Evolutionary conservation across 164 flowering plant species (phyloP), one percentile per base, ranked within the genome.

Genomic region (Berberis vulgaris): DNA sequence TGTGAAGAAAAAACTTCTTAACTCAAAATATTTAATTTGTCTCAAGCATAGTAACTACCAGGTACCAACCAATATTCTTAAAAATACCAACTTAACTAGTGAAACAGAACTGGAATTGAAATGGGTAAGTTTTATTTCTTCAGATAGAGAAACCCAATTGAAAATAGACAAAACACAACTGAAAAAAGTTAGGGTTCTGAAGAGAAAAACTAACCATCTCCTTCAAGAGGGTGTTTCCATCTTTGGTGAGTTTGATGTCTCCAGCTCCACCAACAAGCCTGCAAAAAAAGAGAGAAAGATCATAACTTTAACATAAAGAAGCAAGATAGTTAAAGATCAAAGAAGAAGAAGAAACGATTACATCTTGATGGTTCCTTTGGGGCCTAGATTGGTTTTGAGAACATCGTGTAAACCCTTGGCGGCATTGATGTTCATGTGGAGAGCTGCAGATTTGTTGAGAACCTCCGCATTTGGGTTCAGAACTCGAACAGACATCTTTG

Each of bases 251-350:
- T 68, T 94, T 94, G 64, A 94, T 94, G 58, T 94, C 99, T 8
- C 99, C 99, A 9, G 97, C 77, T 38, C 97, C 99, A 49, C 99
- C 99, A 73, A 94, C 99, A 78, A 94, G 99, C 98, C 97, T 93
- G 66, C 0, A 59, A 59, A 26, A 59, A 1, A 39, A 8, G 5
- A 50, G 41, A 26, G 26, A 26, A 26, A 26, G 26, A 26, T 26
- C 5, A 61, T 11, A 56, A 45, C 11, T 47, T 43, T 5, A 66
- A 44, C 52, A 2, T 39, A 45, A 9, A 62, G 61, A 41, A 65
- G 41, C 5, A 40, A 49, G 11, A 42, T 10, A 11, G 41, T 5
- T 8, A 41, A 6, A 12, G 49, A 65, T 43, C 42, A 1, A 45
- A 57, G 40, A 56, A 3, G 44, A 50, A 6, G 49, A 63, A 6